Percentiles rank a stretch among this genome's conserved stretches.
These are phyloP conservation scores for Leccinum pallidistipes DNA, from an alignment of 1,284 basidiomycete genomes.

Conservation along the genomic window DNA sequence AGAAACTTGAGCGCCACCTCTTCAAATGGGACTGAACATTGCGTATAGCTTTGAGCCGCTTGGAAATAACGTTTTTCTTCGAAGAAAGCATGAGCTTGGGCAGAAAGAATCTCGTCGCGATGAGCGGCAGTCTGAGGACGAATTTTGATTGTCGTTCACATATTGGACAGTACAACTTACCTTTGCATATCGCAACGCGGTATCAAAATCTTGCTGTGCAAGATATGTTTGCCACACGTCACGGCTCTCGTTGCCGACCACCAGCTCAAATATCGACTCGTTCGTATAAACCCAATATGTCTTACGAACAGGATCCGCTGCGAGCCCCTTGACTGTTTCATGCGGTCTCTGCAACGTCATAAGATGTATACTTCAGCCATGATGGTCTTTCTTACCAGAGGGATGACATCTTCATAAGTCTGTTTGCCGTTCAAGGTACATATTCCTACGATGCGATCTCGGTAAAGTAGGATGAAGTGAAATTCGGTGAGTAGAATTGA, in stretches of 20 bases:
- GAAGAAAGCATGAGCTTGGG: slow-evolving; percentile 64
- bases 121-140: slow-evolving; percentile 72
- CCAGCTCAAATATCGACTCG: slow-evolving; percentile 87
- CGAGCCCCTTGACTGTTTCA: slow-evolving; percentile 72
- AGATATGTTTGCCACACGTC: slow-evolving; percentile 95
- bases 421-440: slow-evolving; percentile 81
- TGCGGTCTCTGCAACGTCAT: slow-evolving; percentile 56
- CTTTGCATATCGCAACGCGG: slow-evolving; percentile 81
- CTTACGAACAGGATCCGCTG: slow-evolving; percentile 80
- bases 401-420: slow-evolving; percentile 82
- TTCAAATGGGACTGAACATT: slow-evolving; percentile 88
- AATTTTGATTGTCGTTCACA: background rate
- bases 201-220: slow-evolving; percentile 73
- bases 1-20: slow-evolving; percentile 91
- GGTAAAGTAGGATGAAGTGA: slow-evolving; percentile 88
- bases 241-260: slow-evolving; percentile 85
- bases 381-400: slow-evolving; percentile 57
- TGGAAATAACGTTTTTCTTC: too few species aligned
- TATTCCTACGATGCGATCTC: slow-evolving; percentile 77
- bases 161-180: slow-evolving; percentile 41
- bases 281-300: slow-evolving; percentile 97
- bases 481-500: slow-evolving; percentile 90
- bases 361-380: slow-evolving; percentile 1
- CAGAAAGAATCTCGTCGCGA: slow-evolving; percentile 80
- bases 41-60: slow-evolving; percentile 83